A percentile compares a stretch with the other conserved stretches of the same genome.
These are phyloP conservation scores for Fusarium oxysporum DNA, from an alignment of 2,329 filamentous ascomycete species.

Conservation along the genomic window DNA sequence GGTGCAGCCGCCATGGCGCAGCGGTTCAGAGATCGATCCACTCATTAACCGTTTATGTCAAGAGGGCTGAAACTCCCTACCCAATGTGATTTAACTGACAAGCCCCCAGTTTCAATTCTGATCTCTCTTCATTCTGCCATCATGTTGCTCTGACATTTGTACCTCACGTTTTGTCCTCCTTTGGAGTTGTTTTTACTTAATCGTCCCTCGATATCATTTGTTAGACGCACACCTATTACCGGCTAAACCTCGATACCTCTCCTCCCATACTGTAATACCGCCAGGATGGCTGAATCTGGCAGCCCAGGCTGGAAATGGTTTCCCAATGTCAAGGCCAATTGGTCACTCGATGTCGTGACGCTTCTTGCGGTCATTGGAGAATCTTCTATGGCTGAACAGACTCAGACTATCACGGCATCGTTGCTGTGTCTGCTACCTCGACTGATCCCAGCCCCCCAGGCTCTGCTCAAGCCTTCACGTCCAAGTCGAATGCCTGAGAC, in stretches of 20 bases:
- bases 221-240: neutral
- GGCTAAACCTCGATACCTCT: neutral
- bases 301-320: conserved; percentile 56
- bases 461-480: conserved; percentile 67
- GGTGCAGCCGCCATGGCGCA: conserved; percentile 33
- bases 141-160: neutral
- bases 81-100: neutral
- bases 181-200: neutral
- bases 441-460: conserved; percentile 71
- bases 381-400: conserved; percentile 67
- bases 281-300: conserved; percentile 43
- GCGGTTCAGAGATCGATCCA: conserved; percentile 4
- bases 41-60: neutral
- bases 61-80: conserved; percentile 12
- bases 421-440: conserved; percentile 68
- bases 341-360: conserved; percentile 71
- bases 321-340: conserved; percentile 56
- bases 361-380: conserved; percentile 73
- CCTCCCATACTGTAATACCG: neutral
- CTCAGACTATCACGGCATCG: conserved; percentile 69
- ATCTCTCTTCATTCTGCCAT: neutral
- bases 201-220: neutral
- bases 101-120: neutral
- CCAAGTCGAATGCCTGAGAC: conserved; percentile 67
- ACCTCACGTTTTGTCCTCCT: neutral